Conservation (phyloP, 2,329 filamentous ascomycete species). For the Dendrostoma leiphaemia region DNA sequence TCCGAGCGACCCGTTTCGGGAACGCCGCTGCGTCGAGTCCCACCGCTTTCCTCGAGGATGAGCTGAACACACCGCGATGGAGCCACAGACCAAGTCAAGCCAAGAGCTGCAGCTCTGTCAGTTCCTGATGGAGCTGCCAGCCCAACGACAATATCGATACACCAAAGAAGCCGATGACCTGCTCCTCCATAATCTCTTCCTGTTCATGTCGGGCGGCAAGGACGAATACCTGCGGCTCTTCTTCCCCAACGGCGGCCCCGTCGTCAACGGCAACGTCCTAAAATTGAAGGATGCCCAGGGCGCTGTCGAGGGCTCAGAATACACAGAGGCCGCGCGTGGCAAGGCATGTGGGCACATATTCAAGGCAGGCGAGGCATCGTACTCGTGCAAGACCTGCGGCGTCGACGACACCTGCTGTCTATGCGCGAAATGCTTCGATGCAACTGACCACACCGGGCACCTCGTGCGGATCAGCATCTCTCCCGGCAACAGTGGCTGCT, state of each 20-base stretch:
- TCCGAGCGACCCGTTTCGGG: neutral
- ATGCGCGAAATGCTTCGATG: constrained; percentile 91
- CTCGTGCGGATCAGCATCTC: constrained; percentile 87
- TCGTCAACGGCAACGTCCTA: constrained; percentile 54
- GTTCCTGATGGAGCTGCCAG: constrained; percentile 76
- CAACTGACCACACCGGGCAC: constrained; percentile 91
- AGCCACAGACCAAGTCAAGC: constrained; percentile 51
- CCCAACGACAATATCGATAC: constrained; percentile 72
- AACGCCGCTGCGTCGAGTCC: neutral
- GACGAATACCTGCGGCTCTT: constrained; percentile 73
- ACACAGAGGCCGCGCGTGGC: constrained; percentile 85
- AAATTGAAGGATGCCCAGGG: constrained; percentile 86
- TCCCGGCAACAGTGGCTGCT: constrained; percentile 90
- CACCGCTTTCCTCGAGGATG: constrained; percentile 4
- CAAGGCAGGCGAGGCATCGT: constrained; percentile 89
- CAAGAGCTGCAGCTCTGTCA: constrained; percentile 82
- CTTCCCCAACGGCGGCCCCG: constrained; percentile 73
- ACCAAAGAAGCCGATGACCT: constrained; percentile 66
- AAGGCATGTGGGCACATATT: constrained; percentile 98
- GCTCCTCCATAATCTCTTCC: constrained; percentile 79
- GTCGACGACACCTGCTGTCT: constrained; percentile 94
- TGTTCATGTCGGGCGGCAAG: constrained; percentile 75
- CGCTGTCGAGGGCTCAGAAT: constrained; percentile 90
- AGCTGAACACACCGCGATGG: constrained; percentile 39
- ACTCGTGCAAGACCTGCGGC: constrained; percentile 90